phyloP scores from a whole-genome alignment of 1,284 basidiomycete species.

The Boletus subluridellus region DNA sequence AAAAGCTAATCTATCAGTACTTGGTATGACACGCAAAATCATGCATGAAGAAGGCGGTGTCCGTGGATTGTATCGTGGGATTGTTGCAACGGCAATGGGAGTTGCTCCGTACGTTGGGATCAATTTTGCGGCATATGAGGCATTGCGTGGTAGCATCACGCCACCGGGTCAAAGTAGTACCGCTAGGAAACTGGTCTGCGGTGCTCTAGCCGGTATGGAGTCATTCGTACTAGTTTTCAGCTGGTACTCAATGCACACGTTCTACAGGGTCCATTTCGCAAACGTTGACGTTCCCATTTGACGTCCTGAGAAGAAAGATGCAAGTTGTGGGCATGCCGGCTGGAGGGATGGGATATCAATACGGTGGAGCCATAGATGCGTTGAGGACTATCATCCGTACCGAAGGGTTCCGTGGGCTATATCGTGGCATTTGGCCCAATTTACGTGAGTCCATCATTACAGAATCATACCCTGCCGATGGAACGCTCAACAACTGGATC shows the following conservation, averaged over 20 bases:
- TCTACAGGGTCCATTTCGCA: constrained; percentile 76
- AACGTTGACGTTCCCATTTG: constrained; percentile 93
- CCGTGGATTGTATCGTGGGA: constrained; percentile 81
- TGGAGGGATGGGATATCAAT: constrained; percentile 59
- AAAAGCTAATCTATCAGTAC: constrained; percentile 67
- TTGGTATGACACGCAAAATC: constrained; percentile 87
- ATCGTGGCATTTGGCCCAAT: constrained; percentile 90
- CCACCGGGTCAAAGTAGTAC: constrained; percentile 70
- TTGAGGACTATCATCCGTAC: constrained; percentile 63
- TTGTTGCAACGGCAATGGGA: constrained; percentile 84
- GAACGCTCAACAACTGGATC: constrained; percentile 9
- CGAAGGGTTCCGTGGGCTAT: constrained; percentile 76
- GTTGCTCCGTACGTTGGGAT: constrained; percentile 92
- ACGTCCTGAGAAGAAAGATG: constrained; percentile 92
- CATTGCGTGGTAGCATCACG: constrained; percentile 66
- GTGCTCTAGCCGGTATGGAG: constrained; percentile 66
- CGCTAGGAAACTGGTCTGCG: constrained; percentile 65
- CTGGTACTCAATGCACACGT: constrained; percentile 8
- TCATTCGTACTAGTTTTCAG: not conserved
- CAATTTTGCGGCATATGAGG: constrained; percentile 80
- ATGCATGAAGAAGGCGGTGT: constrained; percentile 89
- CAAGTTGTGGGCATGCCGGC: constrained; percentile 86
- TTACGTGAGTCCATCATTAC: constrained; percentile 58
- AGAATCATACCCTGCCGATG: constrained; percentile 12
- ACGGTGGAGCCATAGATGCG: constrained; percentile 78